Conservation (phyloP, 2,329 filamentous ascomycete species). For the Monosporascus sp. region DNA sequence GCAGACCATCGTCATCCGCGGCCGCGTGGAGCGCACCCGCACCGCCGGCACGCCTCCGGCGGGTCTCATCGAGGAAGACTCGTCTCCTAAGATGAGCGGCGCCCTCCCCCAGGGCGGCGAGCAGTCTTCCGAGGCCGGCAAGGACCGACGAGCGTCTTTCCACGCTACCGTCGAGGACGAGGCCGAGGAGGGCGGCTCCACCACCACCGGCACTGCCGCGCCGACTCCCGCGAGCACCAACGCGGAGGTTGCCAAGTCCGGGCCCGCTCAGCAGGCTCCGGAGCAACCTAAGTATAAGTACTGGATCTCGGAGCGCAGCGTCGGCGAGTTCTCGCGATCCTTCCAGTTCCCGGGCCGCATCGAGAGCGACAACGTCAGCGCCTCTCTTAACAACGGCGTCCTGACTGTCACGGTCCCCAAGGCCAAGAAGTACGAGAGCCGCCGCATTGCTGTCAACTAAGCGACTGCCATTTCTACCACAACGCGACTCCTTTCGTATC, state of each 20-base stretch:
- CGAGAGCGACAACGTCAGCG: constrained; percentile 56
- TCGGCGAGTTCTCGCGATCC: constrained; percentile 62
- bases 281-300: constrained; percentile 45
- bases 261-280: constrained; percentile 6
- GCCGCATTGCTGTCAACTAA: constrained; percentile 52
- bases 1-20: constrained; percentile 66
- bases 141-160: constrained; percentile 22
- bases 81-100: constrained; percentile 10
- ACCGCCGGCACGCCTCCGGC: constrained; percentile 40
- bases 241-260: constrained; percentile 22
- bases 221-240: not conserved
- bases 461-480: no score
- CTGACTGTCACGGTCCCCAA: constrained; percentile 61
- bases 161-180: constrained; percentile 65
- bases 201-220: constrained; percentile 8
- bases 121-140: not conserved
- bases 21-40: constrained; percentile 60
- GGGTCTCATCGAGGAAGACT: not conserved
- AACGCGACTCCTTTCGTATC: no score
- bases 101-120: constrained; percentile 34
- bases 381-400: constrained; percentile 60
- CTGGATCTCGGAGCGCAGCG: constrained; percentile 64
- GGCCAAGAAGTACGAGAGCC: constrained; percentile 51
- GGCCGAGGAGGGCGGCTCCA: constrained; percentile 21
- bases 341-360: constrained; percentile 64